These are phyloP conservation scores for Mucor irregularis DNA, from an alignment of 371 early-diverging fungal genomes.

Conservation along the genomic window DNA sequence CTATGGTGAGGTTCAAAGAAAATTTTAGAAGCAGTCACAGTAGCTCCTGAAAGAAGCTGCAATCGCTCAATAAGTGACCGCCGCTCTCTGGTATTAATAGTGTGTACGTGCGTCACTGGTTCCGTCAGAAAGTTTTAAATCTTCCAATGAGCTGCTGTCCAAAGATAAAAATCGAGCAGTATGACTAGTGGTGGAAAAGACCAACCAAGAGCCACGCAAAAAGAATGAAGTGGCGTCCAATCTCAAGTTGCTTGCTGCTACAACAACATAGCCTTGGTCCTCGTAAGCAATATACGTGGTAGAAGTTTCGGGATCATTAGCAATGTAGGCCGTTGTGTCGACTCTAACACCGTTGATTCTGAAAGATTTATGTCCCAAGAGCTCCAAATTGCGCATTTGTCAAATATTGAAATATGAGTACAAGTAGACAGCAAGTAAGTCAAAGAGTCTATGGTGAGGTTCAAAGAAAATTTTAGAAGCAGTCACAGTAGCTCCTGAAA, in stretches of 20 bases:
- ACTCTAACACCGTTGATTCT: conserved; percentile 27
- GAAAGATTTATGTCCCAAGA: conserved; percentile 32
- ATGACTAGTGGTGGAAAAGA: conserved; percentile 88
- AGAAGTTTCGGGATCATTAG: conserved; percentile 52
- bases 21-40: too few species aligned
- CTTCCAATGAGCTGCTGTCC: conserved; percentile 27
- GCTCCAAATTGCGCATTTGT: conserved; percentile 49
- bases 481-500: too few species aligned
- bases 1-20: too few species aligned
- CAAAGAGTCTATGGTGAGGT: too few species aligned
- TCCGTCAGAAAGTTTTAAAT: conserved; percentile 55
- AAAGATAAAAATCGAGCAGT: conserved; percentile 73
- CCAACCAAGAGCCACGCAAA: conserved; percentile 78
- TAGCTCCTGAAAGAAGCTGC: too few species aligned
- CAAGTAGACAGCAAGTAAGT: too few species aligned
- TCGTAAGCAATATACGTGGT: conserved; percentile 53
- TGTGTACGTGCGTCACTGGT: conserved; percentile 48
- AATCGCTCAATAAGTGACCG: too few species aligned
- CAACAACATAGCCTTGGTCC: conserved; percentile 32
- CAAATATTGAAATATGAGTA: too few species aligned
- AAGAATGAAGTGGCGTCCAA: conserved; percentile 85
- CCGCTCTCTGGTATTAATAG: too few species aligned
- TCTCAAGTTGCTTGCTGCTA: conserved; percentile 25
- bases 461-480: too few species aligned
- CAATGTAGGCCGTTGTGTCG: conserved; percentile 40